phyloP scores from a whole-genome alignment of 78 protist species.

The slime mould (Dictyostelium discoideum) region dicty_2.7 NC_007090.3:2044001-2044500 shows the following conservation, averaged over 20 bases:
- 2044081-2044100: not conserved
- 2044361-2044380: not conserved
- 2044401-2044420: not conserved
- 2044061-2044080: not conserved
- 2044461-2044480: not conserved
- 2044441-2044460: constrained; percentile 13
- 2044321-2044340: not conserved
- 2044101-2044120: not conserved
- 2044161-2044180: not conserved
- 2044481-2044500: constrained; percentile 19
- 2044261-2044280: not conserved
- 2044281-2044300: constrained; percentile 1
- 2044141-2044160: not conserved
- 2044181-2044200: not conserved
- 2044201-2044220: not conserved
- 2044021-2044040: not conserved
- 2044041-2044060: not conserved
- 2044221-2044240: constrained; percentile 16
- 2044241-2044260: not conserved
- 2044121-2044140: not conserved
- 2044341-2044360: not conserved
- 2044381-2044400: not conserved
- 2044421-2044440: constrained; percentile 10
- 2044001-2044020: not conserved
- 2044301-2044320: not conserved